phyloP scores from a whole-genome alignment of 2,329 filamentous ascomycete genomes.

The Colletotrichum theobromicola region DNA sequence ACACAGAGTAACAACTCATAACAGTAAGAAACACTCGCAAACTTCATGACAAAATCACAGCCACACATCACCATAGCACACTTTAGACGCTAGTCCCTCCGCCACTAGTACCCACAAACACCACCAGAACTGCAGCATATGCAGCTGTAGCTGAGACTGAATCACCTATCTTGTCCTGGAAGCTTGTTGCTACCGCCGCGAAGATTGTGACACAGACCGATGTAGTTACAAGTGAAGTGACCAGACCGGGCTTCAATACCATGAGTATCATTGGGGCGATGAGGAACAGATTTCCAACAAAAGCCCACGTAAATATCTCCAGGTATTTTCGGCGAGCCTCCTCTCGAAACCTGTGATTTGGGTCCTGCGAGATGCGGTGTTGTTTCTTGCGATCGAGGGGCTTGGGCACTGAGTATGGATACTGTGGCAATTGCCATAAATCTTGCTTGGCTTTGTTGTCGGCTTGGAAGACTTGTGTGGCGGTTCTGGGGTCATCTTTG shows the following conservation, averaged over 20 bases:
- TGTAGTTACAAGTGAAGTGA: background rate
- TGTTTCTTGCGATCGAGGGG: too few species aligned
- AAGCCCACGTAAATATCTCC: fast-evolving
- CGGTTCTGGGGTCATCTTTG: too few species aligned
- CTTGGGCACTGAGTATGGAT: too few species aligned
- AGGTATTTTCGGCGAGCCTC: background rate
- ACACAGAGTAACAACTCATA: too few species aligned
- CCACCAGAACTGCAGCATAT: background rate
- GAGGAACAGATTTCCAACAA: background rate
- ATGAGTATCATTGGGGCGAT: background rate
- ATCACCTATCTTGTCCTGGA: background rate
- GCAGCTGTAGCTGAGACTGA: background rate
- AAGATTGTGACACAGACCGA: background rate
- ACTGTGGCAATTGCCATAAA: too few species aligned
- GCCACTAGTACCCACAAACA: background rate
- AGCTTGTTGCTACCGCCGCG: background rate
- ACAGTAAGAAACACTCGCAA: too few species aligned
- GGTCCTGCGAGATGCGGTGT: background rate
- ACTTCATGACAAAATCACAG: too few species aligned
- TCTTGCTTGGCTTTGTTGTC: too few species aligned
- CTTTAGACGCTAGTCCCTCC: background rate
- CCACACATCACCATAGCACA: too few species aligned
- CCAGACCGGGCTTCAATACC: background rate
- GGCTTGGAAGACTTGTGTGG: too few species aligned
- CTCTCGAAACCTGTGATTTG: background rate